phyloP scores from a whole-genome alignment of 768 basidiomycete species.

The Mycena vulgaris region DNA sequence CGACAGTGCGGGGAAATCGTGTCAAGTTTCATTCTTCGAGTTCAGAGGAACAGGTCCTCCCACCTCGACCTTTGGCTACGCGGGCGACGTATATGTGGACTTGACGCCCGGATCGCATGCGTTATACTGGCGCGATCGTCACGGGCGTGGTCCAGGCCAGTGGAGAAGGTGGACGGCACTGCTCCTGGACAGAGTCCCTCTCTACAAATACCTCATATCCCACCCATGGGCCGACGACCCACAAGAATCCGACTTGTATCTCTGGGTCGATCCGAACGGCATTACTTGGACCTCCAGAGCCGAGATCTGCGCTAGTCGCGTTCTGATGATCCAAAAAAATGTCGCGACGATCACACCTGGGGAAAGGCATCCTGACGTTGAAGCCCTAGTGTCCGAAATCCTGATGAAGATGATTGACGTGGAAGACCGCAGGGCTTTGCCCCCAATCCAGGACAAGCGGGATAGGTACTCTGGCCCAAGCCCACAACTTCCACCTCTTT shows the following conservation, averaged over 20 bases:
- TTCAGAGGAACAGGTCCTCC: slow-evolving; percentile 37
- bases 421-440: slow-evolving; percentile 31
- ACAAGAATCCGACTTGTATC: slow-evolving; percentile 36
- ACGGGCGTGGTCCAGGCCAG: slow-evolving; percentile 28
- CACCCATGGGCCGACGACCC: slow-evolving; percentile 38
- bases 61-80: slow-evolving; percentile 29
- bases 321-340: slow-evolving; percentile 33
- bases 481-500: neutral
- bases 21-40: slow-evolving; percentile 35
- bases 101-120: slow-evolving; percentile 30
- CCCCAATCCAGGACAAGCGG: slow-evolving; percentile 29
- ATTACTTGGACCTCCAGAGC: slow-evolving; percentile 38
- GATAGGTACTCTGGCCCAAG: slow-evolving; percentile 21
- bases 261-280: slow-evolving; percentile 35
- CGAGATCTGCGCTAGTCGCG: slow-evolving; percentile 36
- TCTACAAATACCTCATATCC: slow-evolving; percentile 33
- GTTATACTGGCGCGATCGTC: slow-evolving; percentile 39
- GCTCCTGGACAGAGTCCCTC: slow-evolving; percentile 36
- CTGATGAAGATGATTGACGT: slow-evolving; percentile 33
- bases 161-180: slow-evolving; percentile 34
- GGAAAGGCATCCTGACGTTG: slow-evolving; percentile 33
- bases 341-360: slow-evolving; percentile 31
- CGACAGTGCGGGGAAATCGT: slow-evolving; percentile 31
- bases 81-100: slow-evolving; percentile 38
- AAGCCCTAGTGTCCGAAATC: slow-evolving; percentile 35